These are phyloP conservation scores for Lactarius trivialis DNA, from an alignment of 768 basidiomycete species.

Conservation along the genomic window DNA sequence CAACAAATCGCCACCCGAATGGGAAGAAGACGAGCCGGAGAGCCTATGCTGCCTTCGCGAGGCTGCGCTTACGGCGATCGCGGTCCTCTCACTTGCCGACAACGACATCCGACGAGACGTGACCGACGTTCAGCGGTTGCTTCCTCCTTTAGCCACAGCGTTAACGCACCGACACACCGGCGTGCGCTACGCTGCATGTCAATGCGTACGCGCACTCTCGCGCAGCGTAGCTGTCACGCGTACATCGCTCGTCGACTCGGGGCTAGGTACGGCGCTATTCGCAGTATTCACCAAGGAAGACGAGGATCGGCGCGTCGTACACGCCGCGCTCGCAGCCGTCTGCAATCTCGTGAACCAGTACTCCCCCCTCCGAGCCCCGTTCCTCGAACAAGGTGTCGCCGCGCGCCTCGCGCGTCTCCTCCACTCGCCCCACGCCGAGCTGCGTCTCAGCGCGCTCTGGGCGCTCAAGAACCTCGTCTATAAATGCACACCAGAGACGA, in stretches of 20 bases:
- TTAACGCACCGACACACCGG: slow-evolving; percentile 60
- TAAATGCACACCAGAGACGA: slow-evolving; percentile 54
- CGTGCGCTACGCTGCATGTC: slow-evolving; percentile 82
- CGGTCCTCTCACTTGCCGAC: slow-evolving; percentile 64
- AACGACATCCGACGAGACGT: slow-evolving; percentile 67
- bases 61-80: slow-evolving; percentile 68
- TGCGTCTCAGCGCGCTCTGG: slow-evolving; percentile 76
- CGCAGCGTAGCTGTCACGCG: slow-evolving; percentile 74
- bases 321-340: slow-evolving; percentile 64
- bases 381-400: slow-evolving; percentile 64
- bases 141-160: slow-evolving; percentile 47
- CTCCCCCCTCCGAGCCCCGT: slow-evolving; percentile 69
- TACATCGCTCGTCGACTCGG: slow-evolving; percentile 80
- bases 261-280: slow-evolving; percentile 67
- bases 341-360: slow-evolving; percentile 87
- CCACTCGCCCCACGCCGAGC: slow-evolving; percentile 43
- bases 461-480: slow-evolving; percentile 77
- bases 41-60: slow-evolving; percentile 54
- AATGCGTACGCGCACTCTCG: slow-evolving; percentile 73
- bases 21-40: slow-evolving; percentile 69
- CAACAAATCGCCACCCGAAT: slow-evolving; percentile 38
- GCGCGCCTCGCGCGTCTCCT: slow-evolving; percentile 56
- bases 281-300: slow-evolving; percentile 46
- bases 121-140: slow-evolving; percentile 50
- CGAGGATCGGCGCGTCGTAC: slow-evolving; percentile 64